Evolutionary conservation across 2,329 filamentous ascomycete genomes (phyloP), one percentile per base, ranked within the genome.

Genomic region (Ceratocystis alfenasii): DNA sequence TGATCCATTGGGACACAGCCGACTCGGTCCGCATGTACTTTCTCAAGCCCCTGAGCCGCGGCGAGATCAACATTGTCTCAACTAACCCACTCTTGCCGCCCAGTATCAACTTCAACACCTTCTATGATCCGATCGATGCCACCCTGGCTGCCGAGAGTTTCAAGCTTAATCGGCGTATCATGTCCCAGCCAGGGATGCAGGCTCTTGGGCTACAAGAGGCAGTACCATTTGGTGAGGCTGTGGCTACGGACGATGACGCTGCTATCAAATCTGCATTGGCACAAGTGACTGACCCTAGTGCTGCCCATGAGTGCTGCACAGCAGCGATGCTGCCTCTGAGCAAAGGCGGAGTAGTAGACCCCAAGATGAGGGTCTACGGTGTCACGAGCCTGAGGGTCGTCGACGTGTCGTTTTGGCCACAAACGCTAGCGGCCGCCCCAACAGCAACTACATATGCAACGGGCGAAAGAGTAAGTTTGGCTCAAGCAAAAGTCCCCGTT

Each of bases 21-120:
- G 65, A 69, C 25, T 69, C 71, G 44, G 71, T 70, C 10, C 64
- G 73, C 2, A 71, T 77, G 20, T 74, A 74, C 65, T 70, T 75
- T 45, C 71, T 74, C 64, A 75, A 77, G 68, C 76, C 76, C 2
- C 72, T 77, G 50, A 75, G 73, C 48, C 73, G 77, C 12, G 77
- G 77, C 28, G 74, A 73, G 22, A 73, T 78, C 62, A 73, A 72
- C 46, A 74, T 78, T 57, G 72, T 75, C 69, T 70, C 72, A 0
- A 70, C 70, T 0, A 71, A 77, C 69, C 75, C 75, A 10, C 70
- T 72, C 6, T 71, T 68, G 2, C 70, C 71, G 25, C 76, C 76
- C 0, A 64, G 50, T 15, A 72, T 78, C 44, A 76, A 79, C 70
- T 75, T 75, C 69, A 74, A 74, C 63, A 74, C 73, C 7, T 72